Base-by-base conservation (phyloP, 2,329 filamentous ascomycete species). In the Colletotrichum lindemuthianum region DNA sequence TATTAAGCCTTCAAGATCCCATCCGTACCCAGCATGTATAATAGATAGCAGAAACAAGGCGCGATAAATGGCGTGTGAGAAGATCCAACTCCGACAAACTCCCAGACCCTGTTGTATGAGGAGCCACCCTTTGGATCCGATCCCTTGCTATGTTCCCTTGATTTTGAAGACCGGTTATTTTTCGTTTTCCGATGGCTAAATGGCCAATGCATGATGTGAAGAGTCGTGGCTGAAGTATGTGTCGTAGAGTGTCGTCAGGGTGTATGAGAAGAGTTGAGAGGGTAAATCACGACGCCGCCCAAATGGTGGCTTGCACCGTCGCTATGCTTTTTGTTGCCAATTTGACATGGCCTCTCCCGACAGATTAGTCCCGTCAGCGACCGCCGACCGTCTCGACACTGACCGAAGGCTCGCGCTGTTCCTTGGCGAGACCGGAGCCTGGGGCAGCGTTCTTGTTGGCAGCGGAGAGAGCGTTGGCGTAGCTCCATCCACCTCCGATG, bases 401-500 rank as follows among this genome's bases (percentile, higher is more conserved):
- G 49, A 66, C 67, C 7, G 67, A 63, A 8, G 67, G 65, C 16
- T 68, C 67, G 9, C 65, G 60, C 34, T 67, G 61, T 48, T 69
- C 67, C 52, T 68, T 69, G 40, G 61, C 61, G 39, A 69, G 48
- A 24, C 59, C 55, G 2, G 61, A 63, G n/a, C 51, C 43, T 8
- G 61, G 41, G 6, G 60, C 24, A 36, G 58, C 58, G 12, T n/a
- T 52, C 43, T 60, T 69, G 60, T 41, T 56, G 75, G 24, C 24
- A 24, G 24, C 24, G 24, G 65, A 67, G n/a, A 67, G 53, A 34
- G 49, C 60, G 40, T 51, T 75, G 45, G 80, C 79, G 64, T 82
- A 83, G 72, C 76, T 81, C 73, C 76, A 76, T 63, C 77, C 77
- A 32, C 73, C 73, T 6, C 75, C 74, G 57, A 79, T 75, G 52